Base-by-base conservation (phyloP, 257 asterid species). In the Solanum habrochaites region DNA sequence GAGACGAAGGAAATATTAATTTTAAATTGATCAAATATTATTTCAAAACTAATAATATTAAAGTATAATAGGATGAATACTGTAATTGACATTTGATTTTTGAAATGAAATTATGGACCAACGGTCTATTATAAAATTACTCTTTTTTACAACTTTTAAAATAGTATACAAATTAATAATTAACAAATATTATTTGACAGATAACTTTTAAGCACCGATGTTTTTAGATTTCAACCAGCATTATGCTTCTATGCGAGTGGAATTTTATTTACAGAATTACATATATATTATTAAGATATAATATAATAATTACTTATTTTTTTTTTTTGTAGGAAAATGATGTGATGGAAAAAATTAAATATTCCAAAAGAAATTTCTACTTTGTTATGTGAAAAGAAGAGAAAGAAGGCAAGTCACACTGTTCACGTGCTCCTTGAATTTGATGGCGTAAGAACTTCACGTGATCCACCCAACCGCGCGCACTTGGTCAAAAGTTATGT, bases 351-450 rank as follows among this genome's bases (percentile, higher is more conserved):
- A 31, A 32, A 16, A 70, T 21, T 3, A 16, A 71, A 16, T 56
- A 71, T 32, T 32, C 15, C 3, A 4, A 35, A 71, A 35, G 47
- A 18, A 35, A 11, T 21, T 37, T 39, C 52, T 2, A 37, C 16
- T 37, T 73, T 73, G 25, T 27, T 32, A 11, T 37, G n/a, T 72
- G 10, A 73, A 73, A 73, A 21, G 31, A 73, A 73, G 81, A 73
- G 81, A 71, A 32, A 71, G 75, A 14, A 10, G 73, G 31, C 72
- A 71, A 70, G 73, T 75, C 91, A 90, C 91, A 82, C 89, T 58
- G 89, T 91, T 91, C 94, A 91, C 92, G 94, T 92, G 94, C 88
- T 91, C 49, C 86, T 88, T 86, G 87, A 85, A 80, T 70, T 71
- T 45, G 86, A n/a, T 87, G 88, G 72, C 40, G 80, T 42, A 74